Evolutionary conservation across 345 rosid genomes (phyloP), one percentile per base, ranked within the genome.

Genomic region (Euphorbia peplus): DNA sequence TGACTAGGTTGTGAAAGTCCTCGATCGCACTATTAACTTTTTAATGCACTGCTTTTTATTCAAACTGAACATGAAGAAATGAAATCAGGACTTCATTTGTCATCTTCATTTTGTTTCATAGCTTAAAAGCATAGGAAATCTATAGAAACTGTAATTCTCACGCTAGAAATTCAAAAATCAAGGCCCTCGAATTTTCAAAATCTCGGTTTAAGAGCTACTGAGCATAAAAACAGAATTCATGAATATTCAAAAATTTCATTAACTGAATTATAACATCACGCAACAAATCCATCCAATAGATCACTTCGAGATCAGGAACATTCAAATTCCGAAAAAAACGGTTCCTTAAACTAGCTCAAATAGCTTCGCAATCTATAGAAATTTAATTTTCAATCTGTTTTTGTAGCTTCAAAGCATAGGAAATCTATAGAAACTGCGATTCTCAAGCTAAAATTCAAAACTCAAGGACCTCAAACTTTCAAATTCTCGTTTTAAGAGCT

Each of bases 301-400:
- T 32, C 37, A 24, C 13, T 21, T 39, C 42, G 48, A 54, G 53
- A 52, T 35, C 19, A 0, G 0, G 9, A 37, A 28, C 46, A 44
- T 41, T 30, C 6, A 56, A 42, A 37, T 11, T 30, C 63, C 0
- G 6, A 26, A 26, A n/a, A 21, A 26, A 68, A 44, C 7, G n/a
- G 55, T 26, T 70, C 37, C 6, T 50, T 16, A 26, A 52, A 70
- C 22, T 67, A 51, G 44, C 64, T 3, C 51, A 39, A 51, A 2
- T 44, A 44, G 50, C 16, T 46, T 41, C 4, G 35, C 14, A 58
- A 47, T 56, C 41, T 6, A 4, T n/a, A n/a, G n/a, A n/a, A n/a
- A n/a, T n/a, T n/a, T n/a, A n/a, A 32, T 66, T 19, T 5, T 35
- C 12, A 39, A 59, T 57, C 67, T 60, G 63, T 67, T 73, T 53